Percentiles rank a stretch among this genome's conserved stretches.
phyloP scores from a whole-genome alignment of 208 protist species.

The Trypanosoma vivax region DNA sequence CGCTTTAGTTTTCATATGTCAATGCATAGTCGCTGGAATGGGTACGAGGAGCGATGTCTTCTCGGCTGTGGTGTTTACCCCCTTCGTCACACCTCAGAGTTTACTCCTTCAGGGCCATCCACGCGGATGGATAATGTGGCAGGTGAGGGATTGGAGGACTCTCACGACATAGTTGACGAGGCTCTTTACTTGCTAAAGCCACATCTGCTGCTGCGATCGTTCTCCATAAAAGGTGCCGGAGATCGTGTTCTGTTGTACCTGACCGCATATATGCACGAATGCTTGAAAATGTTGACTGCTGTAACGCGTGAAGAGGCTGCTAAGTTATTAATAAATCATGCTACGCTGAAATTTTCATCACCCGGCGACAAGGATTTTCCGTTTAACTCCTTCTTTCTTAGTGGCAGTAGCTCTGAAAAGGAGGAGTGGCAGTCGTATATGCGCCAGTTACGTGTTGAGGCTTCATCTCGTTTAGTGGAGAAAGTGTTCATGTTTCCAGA shows the following conservation, averaged over 20 bases:
- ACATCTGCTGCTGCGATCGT: conserved; percentile 89
- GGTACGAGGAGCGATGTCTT: conserved; percentile 22
- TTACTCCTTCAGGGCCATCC: conserved; percentile 12
- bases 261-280: conserved; percentile 87
- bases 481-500: conserved; percentile 28
- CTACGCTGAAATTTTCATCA: conserved; percentile 10
- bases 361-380: conserved; percentile 25
- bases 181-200: conserved; percentile 85
- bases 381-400: conserved; percentile 18
- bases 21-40: conserved; percentile 28
- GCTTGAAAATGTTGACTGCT: conserved; percentile 33
- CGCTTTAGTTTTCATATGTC: neutral
- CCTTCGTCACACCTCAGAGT: conserved; percentile 11
- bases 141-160: conserved; percentile 32
- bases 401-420: conserved; percentile 1
- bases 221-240: conserved; percentile 76
- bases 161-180: conserved; percentile 87
- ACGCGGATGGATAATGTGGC: conserved; percentile 15
- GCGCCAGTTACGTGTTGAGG: conserved; percentile 23
- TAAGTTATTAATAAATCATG: conserved; percentile 7
- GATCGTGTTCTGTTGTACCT: conserved; percentile 88
- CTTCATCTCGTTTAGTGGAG: conserved; percentile 14
- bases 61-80: conserved; percentile 29
- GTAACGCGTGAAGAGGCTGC: conserved; percentile 16
- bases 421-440: conserved; percentile 25